Conservation (phyloP, 192 early-diverging fungal species). For the Lobosporangium transversale region DNA sequence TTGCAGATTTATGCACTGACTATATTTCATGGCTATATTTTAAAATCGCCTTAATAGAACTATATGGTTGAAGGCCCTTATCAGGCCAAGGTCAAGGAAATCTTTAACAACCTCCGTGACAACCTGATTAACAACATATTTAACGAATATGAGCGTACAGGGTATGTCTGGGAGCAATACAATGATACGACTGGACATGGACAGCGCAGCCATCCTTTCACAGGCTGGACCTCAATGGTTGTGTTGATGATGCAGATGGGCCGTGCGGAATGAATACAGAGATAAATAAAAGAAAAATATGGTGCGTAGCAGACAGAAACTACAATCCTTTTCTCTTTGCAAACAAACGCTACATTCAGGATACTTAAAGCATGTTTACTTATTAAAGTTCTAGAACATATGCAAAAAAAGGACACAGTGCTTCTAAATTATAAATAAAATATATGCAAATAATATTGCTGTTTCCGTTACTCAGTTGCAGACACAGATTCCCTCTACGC, state of each 20-base stretch:
- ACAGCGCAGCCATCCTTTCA: slow-evolving; percentile 90
- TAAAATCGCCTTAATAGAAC: no score
- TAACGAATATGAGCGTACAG: slow-evolving; percentile 77
- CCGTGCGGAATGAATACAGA: slow-evolving; percentile 4
- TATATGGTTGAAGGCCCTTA: slow-evolving; percentile 65
- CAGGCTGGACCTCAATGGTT: slow-evolving; percentile 91
- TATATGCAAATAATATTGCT: no score
- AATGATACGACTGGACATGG: slow-evolving; percentile 77
- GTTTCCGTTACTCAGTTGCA: slow-evolving; percentile 34
- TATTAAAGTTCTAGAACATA: no score
- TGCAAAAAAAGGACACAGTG: no score
- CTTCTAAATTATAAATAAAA: no score
- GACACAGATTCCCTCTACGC: slow-evolving; percentile 28
- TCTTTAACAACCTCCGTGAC: slow-evolving; percentile 78
- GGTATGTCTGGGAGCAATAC: slow-evolving; percentile 96
- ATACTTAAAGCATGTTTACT: no score
- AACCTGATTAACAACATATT: slow-evolving; percentile 83
- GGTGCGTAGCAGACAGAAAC: no score
- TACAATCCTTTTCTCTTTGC: no score
- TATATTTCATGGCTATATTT: no score
- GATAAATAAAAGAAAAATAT: neutral
- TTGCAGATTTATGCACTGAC: no score
- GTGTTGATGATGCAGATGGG: slow-evolving; percentile 78
- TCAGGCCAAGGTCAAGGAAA: slow-evolving; percentile 69
- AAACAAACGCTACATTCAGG: no score